These are phyloP conservation scores for Cladosporium sp. DNA, from an alignment of 2,329 filamentous ascomycete genomes.

Conservation along the genomic window DNA sequence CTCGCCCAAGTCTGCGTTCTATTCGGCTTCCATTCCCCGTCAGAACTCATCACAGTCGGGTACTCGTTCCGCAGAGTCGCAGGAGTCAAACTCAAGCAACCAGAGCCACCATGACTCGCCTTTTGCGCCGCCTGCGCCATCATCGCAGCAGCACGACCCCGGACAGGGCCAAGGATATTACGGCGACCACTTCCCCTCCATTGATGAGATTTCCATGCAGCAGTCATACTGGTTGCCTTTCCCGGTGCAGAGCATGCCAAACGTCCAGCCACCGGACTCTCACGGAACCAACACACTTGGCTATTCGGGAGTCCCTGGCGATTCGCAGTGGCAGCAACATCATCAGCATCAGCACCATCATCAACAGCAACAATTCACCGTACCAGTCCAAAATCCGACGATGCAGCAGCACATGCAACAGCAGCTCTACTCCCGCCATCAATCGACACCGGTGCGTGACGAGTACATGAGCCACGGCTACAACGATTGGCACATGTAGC, in stretches of 20 bases:
- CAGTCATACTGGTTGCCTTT: constrained; percentile 9
- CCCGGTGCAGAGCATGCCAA: constrained; percentile 12
- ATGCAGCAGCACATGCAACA: constrained; percentile 5
- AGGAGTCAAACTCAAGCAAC: constrained; percentile 5
- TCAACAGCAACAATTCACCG: background rate
- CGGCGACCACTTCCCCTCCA: constrained; percentile 3
- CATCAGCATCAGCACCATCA: background rate
- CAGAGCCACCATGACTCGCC: constrained; percentile 16
- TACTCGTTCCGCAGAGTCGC: constrained; percentile 19
- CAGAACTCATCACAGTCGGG: constrained; percentile 21
- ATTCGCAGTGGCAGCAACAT: constrained; percentile 9
- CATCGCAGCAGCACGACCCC: background rate
- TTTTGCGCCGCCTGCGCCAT: constrained; percentile 19
- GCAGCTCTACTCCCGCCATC: constrained; percentile 4
- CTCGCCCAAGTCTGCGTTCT: constrained; percentile 27
- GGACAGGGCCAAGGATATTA: background rate
- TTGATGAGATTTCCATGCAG: constrained; percentile 8
- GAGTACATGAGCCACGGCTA: constrained; percentile 1
- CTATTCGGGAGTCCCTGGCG: background rate
- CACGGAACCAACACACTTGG: background rate
- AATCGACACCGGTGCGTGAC: background rate
- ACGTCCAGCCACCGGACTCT: background rate
- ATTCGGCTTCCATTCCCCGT: constrained; percentile 27
- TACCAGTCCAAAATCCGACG: background rate
- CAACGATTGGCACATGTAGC: constrained; percentile 5